These are phyloP conservation scores for Yamadazyma songkhlaensis DNA, from an alignment of 1,139 yeast genomes.

Conservation along the genomic window DNA sequence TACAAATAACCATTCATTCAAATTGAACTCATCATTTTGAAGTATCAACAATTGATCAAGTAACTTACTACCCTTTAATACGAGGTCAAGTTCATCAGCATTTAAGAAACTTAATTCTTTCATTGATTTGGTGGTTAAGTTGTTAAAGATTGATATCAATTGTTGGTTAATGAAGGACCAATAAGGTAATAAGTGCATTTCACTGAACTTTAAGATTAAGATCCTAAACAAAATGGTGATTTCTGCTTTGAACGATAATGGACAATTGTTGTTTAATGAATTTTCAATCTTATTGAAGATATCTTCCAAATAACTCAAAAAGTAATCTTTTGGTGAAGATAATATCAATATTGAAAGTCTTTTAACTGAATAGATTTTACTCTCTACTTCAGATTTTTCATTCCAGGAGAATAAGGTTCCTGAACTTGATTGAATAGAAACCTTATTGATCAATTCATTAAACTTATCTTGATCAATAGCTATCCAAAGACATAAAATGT, in stretches of 20 bases:
- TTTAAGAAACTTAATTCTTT: slow-evolving; percentile 32
- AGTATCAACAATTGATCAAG: slow-evolving; percentile 70
- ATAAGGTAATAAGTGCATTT: slow-evolving; percentile 60
- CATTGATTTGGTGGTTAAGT: slow-evolving; percentile 26
- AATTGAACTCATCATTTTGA: slow-evolving; percentile 74
- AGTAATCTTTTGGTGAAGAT: slow-evolving; percentile 58
- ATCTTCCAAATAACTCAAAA: slow-evolving; percentile 47
- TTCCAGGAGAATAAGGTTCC: slow-evolving; percentile 72
- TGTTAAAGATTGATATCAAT: slow-evolving; percentile 51
- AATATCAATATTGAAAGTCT: slow-evolving; percentile 62
- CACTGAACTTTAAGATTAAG: slow-evolving; percentile 58
- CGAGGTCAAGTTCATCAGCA: slow-evolving; percentile 38
- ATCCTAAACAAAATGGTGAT: slow-evolving; percentile 61
- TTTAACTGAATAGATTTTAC: slow-evolving; percentile 47
- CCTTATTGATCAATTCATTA: slow-evolving; percentile 48
- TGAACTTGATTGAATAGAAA: slow-evolving; percentile 50
- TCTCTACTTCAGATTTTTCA: slow-evolving; percentile 60
- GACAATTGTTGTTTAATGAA: slow-evolving; percentile 30
- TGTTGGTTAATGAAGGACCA: slow-evolving; percentile 72
- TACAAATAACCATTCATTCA: slow-evolving; percentile 83
- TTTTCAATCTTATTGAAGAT: slow-evolving; percentile 50
- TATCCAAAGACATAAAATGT: slow-evolving; percentile 56
- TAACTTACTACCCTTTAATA: slow-evolving; percentile 67
- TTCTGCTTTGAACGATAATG: slow-evolving; percentile 39
- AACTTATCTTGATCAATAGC: slow-evolving; percentile 52